Percentiles rank a stretch among this genome's conserved stretches.
These are phyloP conservation scores for Raffaelea albimanens DNA, from an alignment of 2,329 filamentous ascomycete genomes.

Conservation along the genomic window DNA sequence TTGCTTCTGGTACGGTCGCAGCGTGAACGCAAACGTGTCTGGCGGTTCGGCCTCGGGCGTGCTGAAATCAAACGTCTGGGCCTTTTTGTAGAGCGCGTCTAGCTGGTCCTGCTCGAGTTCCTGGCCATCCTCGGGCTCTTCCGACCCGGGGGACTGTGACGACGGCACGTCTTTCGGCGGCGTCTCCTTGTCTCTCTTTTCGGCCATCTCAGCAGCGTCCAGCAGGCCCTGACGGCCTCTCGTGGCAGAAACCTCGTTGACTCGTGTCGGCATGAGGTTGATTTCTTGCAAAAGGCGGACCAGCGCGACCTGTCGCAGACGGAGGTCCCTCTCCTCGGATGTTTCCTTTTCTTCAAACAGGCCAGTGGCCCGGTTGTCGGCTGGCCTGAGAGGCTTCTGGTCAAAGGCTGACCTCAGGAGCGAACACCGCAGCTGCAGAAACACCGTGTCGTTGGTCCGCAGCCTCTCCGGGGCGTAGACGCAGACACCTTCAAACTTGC, in stretches of 20 bases:
- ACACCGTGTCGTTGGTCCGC: conserved; percentile 88
- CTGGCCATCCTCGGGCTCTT: conserved; percentile 72
- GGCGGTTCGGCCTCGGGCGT: conserved; percentile 81
- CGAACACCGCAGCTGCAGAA: conserved; percentile 74
- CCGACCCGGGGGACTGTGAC: conserved; percentile 37
- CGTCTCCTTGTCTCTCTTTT: conserved; percentile 56
- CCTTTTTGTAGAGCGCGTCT: conserved; percentile 88
- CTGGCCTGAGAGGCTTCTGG: conserved; percentile 48
- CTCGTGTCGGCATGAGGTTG: conserved; percentile 64
- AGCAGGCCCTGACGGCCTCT: conserved; percentile 78
- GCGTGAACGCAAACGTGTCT: conserved; percentile 68
- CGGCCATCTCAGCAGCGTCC: conserved; percentile 78
- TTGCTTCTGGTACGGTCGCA: conserved; percentile 92
- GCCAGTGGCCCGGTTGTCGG: conserved; percentile 61
- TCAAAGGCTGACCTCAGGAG: conserved; percentile 68
- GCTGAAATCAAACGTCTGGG: conserved; percentile 91
- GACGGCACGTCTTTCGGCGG: background rate
- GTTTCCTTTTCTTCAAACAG: conserved; percentile 83
- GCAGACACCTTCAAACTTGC: conserved; percentile 76
- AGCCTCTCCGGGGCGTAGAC: conserved; percentile 82
- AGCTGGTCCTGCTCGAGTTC: conserved; percentile 94
- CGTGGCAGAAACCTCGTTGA: conserved; percentile 65
- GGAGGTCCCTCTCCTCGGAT: conserved; percentile 70
- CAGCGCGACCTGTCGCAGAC: conserved; percentile 76
- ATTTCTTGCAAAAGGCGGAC: conserved; percentile 87